These are phyloP conservation scores for Penicillium sp. DNA, from an alignment of 2,329 filamentous ascomycete genomes.

Conservation along the genomic window DNA sequence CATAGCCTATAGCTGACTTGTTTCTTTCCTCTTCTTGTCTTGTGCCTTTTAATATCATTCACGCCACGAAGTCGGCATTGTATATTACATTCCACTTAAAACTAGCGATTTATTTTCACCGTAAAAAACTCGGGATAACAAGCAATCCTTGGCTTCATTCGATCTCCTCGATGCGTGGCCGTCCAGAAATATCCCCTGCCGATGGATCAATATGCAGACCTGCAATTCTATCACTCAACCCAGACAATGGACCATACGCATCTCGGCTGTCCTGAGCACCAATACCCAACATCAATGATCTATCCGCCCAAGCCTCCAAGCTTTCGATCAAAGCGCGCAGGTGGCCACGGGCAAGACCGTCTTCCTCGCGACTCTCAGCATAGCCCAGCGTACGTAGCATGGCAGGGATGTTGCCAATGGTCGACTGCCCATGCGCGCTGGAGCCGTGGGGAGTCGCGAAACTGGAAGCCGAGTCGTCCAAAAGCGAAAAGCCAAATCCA, in stretches of 20 bases:
- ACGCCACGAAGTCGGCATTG: no score
- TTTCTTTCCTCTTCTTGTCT: no score
- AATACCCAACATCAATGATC: slow-evolving; percentile 43
- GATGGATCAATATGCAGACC: slow-evolving; percentile 40
- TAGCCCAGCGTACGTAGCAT: slow-evolving; percentile 40
- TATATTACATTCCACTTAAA: no score
- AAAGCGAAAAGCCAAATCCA: slow-evolving; percentile 43
- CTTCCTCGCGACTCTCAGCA: slow-evolving; percentile 41
- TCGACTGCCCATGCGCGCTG: slow-evolving; percentile 15
- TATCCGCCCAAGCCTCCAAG: slow-evolving; percentile 45
- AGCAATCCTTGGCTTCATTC: slow-evolving; percentile 27
- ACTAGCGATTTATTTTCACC: no score
- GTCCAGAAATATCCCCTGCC: slow-evolving; percentile 20
- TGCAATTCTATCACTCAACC: slow-evolving; percentile 40
- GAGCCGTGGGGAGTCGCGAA: background rate
- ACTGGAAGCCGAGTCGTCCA: slow-evolving; percentile 16
- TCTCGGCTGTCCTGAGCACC: slow-evolving; percentile 21
- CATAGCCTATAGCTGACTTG: no score
- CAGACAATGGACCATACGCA: slow-evolving; percentile 26
- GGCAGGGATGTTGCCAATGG: slow-evolving; percentile 41
- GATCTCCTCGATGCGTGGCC: slow-evolving; percentile 45
- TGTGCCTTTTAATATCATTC: no score
- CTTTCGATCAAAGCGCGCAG: slow-evolving; percentile 42
- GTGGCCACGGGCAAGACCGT: slow-evolving; percentile 42
- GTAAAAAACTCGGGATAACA: background rate